Evolutionary conservation across 2,329 filamentous ascomycete genomes (phyloP).

Genomic region (Aspergillus neoniger): DNA sequence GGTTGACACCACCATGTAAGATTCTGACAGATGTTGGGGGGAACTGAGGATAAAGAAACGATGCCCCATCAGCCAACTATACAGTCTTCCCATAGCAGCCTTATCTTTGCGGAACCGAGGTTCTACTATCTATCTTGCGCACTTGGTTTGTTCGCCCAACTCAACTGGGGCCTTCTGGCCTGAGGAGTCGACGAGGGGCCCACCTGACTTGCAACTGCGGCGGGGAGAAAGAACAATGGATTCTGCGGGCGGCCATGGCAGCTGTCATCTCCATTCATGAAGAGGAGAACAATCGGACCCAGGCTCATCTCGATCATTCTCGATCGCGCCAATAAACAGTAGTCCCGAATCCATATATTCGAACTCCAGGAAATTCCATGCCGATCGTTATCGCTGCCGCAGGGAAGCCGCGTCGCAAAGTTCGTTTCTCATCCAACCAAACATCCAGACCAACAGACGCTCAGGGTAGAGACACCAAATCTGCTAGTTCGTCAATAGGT

Average conservation of each 20-base stretch:
- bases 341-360: background rate
- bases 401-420: slow-evolving; percentile 40
- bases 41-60: background rate
- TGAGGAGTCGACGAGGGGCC: background rate
- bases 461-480: slow-evolving; percentile 6
- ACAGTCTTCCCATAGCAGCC: too few species aligned
- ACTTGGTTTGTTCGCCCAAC: slow-evolving; percentile 17
- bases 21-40: too few species aligned
- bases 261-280: slow-evolving; percentile 4
- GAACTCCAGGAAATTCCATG: slow-evolving; percentile 28
- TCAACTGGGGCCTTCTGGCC: slow-evolving; percentile 11
- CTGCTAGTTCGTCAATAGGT: slow-evolving; percentile 17
- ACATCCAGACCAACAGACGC: slow-evolving; percentile 22
- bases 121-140: slow-evolving; percentile 12
- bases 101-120: too few species aligned
- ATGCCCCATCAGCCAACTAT: background rate
- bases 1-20: too few species aligned
- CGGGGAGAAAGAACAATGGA: slow-evolving; percentile 21
- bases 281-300: slow-evolving; percentile 14
- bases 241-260: slow-evolving; percentile 3
- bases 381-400: slow-evolving; percentile 32
- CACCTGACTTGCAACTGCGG: background rate
- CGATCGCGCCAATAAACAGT: slow-evolving; percentile 1
- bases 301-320: background rate
- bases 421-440: slow-evolving; percentile 39